Percentiles rank a stretch among this genome's conserved stretches.
Conservation (phyloP, 805 yeast species). For the Candida ponderosae region DNA sequence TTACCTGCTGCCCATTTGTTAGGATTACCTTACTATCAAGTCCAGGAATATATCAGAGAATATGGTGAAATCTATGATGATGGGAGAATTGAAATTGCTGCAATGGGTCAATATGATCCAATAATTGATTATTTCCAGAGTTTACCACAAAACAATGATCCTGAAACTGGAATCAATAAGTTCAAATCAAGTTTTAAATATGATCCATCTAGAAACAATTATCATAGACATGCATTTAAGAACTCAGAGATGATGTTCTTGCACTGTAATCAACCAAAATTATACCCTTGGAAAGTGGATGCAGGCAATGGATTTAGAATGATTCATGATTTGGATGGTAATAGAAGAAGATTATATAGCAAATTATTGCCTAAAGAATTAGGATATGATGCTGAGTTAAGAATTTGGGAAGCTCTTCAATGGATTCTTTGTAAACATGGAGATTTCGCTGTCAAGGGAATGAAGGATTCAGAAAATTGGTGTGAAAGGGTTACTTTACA, state of each 20-base stretch:
- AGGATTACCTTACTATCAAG: constrained; percentile 43
- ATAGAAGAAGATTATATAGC: constrained; percentile 15
- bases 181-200: constrained; percentile 10
- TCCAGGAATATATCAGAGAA: constrained; percentile 42
- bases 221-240: constrained; percentile 12
- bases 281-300: constrained; percentile 21
- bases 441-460: constrained; percentile 29
- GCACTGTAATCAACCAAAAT: constrained; percentile 21
- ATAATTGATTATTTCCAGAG: constrained; percentile 27
- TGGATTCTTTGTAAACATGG: constrained; percentile 23
- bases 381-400: constrained; percentile 21
- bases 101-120: constrained; percentile 52
- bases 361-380: constrained; percentile 13
- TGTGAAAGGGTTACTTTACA: constrained; percentile 32
- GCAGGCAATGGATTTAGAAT: constrained; percentile 17
- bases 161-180: constrained; percentile 1
- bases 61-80: constrained; percentile 34
- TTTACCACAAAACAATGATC: background rate
- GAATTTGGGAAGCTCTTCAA: constrained; percentile 19
- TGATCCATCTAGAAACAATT: constrained; percentile 12
- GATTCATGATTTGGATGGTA: constrained; percentile 11
- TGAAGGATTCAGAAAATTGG: constrained; percentile 27
- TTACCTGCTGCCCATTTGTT: constrained; percentile 57
- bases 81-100: constrained; percentile 35
- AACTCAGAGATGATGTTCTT: constrained; percentile 18